Evolutionary conservation across 768 basidiomycete genomes (phyloP), one percentile per base, ranked within the genome.

Genomic region (Guyanaporus albipodus): DNA sequence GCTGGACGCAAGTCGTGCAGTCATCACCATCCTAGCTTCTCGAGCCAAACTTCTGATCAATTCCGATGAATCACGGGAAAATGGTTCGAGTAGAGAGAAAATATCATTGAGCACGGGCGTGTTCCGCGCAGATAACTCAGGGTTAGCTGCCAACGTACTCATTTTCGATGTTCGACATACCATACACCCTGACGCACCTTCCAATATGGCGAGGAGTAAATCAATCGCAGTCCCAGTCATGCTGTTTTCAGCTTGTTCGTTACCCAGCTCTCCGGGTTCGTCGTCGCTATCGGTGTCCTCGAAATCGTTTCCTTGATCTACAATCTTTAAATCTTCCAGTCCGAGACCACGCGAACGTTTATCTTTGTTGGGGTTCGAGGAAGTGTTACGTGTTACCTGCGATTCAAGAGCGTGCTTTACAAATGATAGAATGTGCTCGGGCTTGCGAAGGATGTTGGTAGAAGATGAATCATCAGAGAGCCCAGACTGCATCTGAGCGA

Each of bases 21-120:
- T 87, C 62, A 96, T 81, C 11, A 93, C 84, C 66, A 94, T 80
- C 46, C 80, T 73, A 4, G 91, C 91, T 66, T 94, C 91, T 9
- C 83, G 74, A 0, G 88, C 82, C 8, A 87, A 66, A 2, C 76
- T 67, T 27, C 80, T 74, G 33, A 86, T 64, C 0, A 71, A 58
- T n/a, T 70, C 60, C 0, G 80, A 76, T 3, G 67, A 57, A n/a
- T 74, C 66, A 33, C 69, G 72, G 1, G 82, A 65, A 15, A 86
- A 61, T 0, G 73, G 71, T 47, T 85, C 80, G 8, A 93, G 72
- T 35, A 83, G 71, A 0, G 74, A 64, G 36, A 82, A 81, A 42
- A 97, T 87, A 4, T 86, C 80, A 45, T 82, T 75, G 8, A 95
- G 72, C 8, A 85, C 69, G 1, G 87, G 82, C 1, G 77, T 70